Percentiles rank a stretch among this genome's conserved stretches.
Evolutionary conservation across 305 asterid species (phyloP).

Genomic region (Rubia peregrina): DNA sequence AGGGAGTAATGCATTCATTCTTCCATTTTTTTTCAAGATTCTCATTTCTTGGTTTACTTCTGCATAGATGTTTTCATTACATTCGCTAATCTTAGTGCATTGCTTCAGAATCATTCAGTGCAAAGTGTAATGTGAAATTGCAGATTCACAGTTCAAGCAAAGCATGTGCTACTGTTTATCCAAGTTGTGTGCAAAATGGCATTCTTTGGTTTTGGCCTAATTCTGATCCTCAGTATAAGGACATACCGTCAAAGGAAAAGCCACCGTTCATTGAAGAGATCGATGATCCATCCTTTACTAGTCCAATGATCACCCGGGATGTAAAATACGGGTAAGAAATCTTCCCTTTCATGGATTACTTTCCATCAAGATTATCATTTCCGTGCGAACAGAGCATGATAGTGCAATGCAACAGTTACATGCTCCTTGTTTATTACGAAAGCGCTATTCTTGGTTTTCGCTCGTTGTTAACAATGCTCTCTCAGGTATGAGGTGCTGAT

Average conservation of each 20-base stretch:
- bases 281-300: slow-evolving; percentile 73
- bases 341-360: neutral
- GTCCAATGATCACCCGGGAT: slow-evolving; percentile 56
- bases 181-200: slow-evolving; percentile 74
- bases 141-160: slow-evolving; percentile 75
- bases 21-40: too few relatives aligned
- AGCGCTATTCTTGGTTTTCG: neutral
- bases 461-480: slow-evolving; percentile 14
- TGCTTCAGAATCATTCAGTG: too few relatives aligned
- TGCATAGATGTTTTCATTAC: too few relatives aligned
- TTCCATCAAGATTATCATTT: neutral
- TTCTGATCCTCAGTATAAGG: slow-evolving; percentile 52
- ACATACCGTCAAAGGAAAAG: slow-evolving; percentile 41
- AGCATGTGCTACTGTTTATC: slow-evolving; percentile 85
- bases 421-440: neutral
- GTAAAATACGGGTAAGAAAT: slow-evolving; percentile 67
- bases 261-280: slow-evolving; percentile 84
- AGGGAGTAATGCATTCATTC: too few relatives aligned
- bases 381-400: too few relatives aligned
- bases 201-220: slow-evolving; percentile 96
- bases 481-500: slow-evolving; percentile 77
- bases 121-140: neutral
- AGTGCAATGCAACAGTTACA: neutral
- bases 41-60: too few relatives aligned
- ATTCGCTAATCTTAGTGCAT: too few relatives aligned